These are phyloP conservation scores for Clavariopsis aquatica DNA, from an alignment of 495 filamentous ascomycete species.

Conservation along the genomic window DNA sequence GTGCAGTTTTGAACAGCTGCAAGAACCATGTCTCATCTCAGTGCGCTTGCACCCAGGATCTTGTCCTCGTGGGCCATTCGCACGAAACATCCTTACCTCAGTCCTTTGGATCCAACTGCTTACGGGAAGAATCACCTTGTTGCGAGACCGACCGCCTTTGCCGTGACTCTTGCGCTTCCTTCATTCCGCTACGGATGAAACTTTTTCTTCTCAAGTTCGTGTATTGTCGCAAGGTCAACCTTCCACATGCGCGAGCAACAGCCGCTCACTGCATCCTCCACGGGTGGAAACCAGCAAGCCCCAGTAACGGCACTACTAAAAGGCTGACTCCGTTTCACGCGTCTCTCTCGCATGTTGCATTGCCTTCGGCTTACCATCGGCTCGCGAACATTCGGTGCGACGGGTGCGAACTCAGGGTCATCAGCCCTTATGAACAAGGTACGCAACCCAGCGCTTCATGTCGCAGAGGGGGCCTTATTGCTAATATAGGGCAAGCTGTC, in stretches of 20 bases:
- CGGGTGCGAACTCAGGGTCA: neutral
- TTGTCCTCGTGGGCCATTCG: neutral
- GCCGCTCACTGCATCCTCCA: neutral
- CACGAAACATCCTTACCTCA: neutral
- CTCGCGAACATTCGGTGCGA: slow-evolving; percentile 2
- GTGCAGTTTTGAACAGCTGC: slow-evolving; percentile 15
- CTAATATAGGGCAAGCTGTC: slow-evolving; percentile 11
- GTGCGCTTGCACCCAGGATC: neutral
- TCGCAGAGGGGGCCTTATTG: neutral
- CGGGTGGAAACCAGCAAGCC: neutral
- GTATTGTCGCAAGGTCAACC: neutral
- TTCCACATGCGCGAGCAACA: neutral
- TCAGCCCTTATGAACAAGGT: slow-evolving; percentile 5
- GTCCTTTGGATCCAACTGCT: neutral
- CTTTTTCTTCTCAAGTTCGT: slow-evolving; percentile 1
- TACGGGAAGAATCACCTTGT: neutral
- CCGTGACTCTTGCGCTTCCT: slow-evolving; percentile 3
- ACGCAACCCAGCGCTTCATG: slow-evolving; percentile 15
- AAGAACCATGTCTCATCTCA: slow-evolving; percentile 23
- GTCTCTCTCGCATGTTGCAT: neutral
- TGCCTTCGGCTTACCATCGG: slow-evolving; percentile 6
- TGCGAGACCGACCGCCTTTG: neutral
- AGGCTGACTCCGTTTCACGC: slow-evolving; percentile 18
- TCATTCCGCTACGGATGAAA: slow-evolving; percentile 12
- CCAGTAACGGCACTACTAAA: neutral